These are phyloP conservation scores for Ganoderma lingzhi DNA, from an alignment of 1,284 basidiomycete species.

Conservation along the genomic window DNA sequence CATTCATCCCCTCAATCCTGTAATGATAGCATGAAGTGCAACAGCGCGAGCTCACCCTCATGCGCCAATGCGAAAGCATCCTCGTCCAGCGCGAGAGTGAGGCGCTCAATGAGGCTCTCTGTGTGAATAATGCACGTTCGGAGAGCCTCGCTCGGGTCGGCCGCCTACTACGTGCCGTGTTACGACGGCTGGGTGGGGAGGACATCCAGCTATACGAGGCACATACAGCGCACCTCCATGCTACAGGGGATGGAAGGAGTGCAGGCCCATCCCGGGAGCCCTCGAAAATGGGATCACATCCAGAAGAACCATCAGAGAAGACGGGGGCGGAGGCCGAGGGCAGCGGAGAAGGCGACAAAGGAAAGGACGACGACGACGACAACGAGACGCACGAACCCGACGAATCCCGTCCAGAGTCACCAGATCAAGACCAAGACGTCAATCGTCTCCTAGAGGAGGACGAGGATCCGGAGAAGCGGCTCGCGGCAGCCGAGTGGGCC, in stretches of 20 bases:
- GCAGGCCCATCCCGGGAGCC: neutral
- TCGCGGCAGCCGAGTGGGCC: slow-evolving; percentile 69
- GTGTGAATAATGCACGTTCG: slow-evolving; percentile 69
- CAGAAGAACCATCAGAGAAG: neutral
- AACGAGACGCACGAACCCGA: slow-evolving; percentile 12
- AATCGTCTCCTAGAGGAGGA: slow-evolving; percentile 29
- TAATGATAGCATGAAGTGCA: slow-evolving; percentile 86
- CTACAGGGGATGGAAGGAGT: slow-evolving; percentile 8
- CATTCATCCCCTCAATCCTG: slow-evolving; percentile 17
- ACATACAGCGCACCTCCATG: slow-evolving; percentile 17
- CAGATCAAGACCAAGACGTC: slow-evolving; percentile 10
- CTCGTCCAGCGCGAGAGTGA: slow-evolving; percentile 83
- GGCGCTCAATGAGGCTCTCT: slow-evolving; percentile 68
- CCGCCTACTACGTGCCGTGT: slow-evolving; percentile 73
- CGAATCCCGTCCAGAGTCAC: neutral
- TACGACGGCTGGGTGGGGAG: slow-evolving; percentile 83
- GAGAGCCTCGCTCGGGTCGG: slow-evolving; percentile 80
- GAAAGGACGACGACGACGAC: slow-evolving; percentile 20
- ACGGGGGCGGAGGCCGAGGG: slow-evolving; percentile 30
- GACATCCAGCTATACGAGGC: slow-evolving; percentile 46
- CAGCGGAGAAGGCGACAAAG: slow-evolving; percentile 45
- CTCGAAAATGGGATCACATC: neutral
- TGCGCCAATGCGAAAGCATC: slow-evolving; percentile 91
- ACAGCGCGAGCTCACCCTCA: slow-evolving; percentile 90
- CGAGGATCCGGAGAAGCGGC: slow-evolving; percentile 38